Conservation (phyloP, 2,329 filamentous ascomycete species). For the Aureobasidium subglaciale region DNA sequence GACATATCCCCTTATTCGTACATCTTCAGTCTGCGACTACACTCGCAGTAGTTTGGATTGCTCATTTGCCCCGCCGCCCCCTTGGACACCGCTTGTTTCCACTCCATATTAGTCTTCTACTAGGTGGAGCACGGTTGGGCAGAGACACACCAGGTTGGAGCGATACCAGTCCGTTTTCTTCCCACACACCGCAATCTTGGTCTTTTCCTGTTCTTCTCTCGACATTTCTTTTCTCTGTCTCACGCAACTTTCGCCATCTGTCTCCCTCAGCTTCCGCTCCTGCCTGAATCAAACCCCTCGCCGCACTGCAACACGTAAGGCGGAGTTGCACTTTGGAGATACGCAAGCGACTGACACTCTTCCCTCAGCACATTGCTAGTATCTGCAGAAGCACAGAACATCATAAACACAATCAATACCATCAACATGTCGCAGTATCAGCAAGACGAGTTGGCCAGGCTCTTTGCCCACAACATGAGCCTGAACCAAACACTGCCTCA, state of each 20-base stretch:
- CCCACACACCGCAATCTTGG: not conserved
- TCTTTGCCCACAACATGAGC: conserved; percentile 71
- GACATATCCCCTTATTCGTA: not conserved
- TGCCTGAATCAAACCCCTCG: conserved; percentile 29
- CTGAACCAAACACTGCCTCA: conserved; percentile 35
- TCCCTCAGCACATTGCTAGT: conserved; percentile 39
- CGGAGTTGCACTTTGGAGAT: conserved; percentile 14
- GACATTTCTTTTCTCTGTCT: not conserved
- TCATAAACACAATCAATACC: conserved; percentile 28
- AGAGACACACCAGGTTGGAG: conserved; percentile 11
- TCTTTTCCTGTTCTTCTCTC: not conserved
- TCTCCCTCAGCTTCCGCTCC: conserved; percentile 19
- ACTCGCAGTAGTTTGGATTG: not conserved
- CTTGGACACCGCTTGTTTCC: conserved; percentile 14
- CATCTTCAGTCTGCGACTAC: not conserved
- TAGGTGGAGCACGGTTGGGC: conserved; percentile 11
- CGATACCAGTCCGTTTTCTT: conserved; percentile 12
- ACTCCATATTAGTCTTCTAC: conserved; percentile 10
- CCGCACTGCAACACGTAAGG: conserved; percentile 42
- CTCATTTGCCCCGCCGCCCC: conserved; percentile 13
- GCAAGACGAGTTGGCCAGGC: conserved; percentile 73
- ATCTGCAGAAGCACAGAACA: conserved; percentile 27
- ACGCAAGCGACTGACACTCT: conserved; percentile 17
- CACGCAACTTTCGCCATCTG: conserved; percentile 20
- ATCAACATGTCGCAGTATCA: conserved; percentile 46